Conservation (phyloP, 169 alveolate species). For the Plasmodium relictum region DNA sequence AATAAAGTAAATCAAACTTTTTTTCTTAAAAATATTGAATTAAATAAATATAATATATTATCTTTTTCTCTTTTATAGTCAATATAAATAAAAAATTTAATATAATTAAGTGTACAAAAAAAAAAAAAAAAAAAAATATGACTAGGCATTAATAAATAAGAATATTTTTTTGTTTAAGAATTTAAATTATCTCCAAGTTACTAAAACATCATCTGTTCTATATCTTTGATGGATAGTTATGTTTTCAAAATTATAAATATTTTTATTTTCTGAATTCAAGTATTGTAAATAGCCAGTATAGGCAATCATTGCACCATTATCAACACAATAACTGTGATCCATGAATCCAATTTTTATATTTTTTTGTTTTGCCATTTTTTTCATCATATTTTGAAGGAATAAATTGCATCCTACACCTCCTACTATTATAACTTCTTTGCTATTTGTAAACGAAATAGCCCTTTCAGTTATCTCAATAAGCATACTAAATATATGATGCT, state of each 20-base stretch:
- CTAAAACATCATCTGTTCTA: constrained; percentile 85
- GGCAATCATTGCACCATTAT: constrained; percentile 99
- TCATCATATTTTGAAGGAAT: constrained; percentile 96
- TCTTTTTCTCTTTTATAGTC: too few species aligned
- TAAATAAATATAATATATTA: too few species aligned
- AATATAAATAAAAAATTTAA: too few species aligned
- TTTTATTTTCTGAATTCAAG: constrained; percentile 37
- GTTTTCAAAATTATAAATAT: constrained; percentile 69
- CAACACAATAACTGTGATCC: constrained; percentile 99
- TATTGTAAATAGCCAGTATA: constrained; percentile 85
- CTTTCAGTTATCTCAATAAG: constrained; percentile 98
- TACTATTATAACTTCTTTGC: constrained; percentile 96
- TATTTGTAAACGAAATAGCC: constrained; percentile 97
- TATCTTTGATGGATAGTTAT: constrained; percentile 85
- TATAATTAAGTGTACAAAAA: background rate
- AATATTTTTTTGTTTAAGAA: background rate
- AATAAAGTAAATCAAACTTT: too few species aligned
- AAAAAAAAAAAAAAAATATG: background rate
- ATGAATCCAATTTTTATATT: constrained; percentile 97
- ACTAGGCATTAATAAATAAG: background rate
- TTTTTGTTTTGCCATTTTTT: constrained; percentile 95
- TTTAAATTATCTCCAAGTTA: constrained; percentile 77
- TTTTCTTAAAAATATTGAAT: too few species aligned
- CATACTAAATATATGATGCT: constrained; percentile 98
- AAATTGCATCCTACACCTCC: constrained; percentile 99